Percentiles rank a stretch among this genome's conserved stretches.
Conservation (phyloP, 73 alveolate species). For the Tetrahymena borealis region DNA sequence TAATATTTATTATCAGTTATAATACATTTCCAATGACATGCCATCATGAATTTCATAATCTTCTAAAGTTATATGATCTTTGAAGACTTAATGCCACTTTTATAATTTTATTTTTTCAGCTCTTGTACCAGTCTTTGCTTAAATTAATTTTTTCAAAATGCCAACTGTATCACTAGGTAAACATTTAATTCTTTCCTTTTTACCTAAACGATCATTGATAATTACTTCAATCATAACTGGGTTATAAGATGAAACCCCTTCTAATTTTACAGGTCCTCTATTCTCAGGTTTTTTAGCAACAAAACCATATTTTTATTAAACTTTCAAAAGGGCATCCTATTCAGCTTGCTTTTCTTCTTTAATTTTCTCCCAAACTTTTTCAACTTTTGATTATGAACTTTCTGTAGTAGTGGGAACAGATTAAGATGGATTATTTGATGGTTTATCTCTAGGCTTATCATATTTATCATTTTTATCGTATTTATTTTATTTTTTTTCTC, state of each 20-base stretch:
- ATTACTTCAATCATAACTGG: conserved; percentile 83
- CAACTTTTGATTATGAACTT: neutral
- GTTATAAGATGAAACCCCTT: conserved; percentile 1
- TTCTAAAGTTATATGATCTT: conserved; percentile 88
- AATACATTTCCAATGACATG: conserved; percentile 81
- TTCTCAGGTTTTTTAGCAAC: neutral
- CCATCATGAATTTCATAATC: conserved; percentile 91
- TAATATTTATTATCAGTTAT: conserved; percentile 50
- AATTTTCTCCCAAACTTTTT: neutral
- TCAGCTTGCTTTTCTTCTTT: neutral
- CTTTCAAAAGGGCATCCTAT: neutral
- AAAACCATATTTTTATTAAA: neutral
- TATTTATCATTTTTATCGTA: neutral
- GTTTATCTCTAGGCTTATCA: neutral
- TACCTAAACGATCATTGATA: conserved; percentile 85
- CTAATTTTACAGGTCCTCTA: neutral
- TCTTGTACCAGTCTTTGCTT: conserved; percentile 86
- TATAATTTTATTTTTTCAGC: conserved; percentile 83
- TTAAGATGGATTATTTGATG: neutral
- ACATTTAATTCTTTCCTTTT: conserved; percentile 86
- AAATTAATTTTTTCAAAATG: conserved; percentile 71
- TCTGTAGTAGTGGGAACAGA: neutral
- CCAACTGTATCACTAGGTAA: conserved; percentile 80
- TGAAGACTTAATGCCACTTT: conserved; percentile 75
- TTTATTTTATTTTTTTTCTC: neutral